Percentiles rank a stretch among this genome's conserved stretches.
phyloP scores from a whole-genome alignment of 2,329 filamentous ascomycete genomes.

The Botrytis fabae region DNA sequence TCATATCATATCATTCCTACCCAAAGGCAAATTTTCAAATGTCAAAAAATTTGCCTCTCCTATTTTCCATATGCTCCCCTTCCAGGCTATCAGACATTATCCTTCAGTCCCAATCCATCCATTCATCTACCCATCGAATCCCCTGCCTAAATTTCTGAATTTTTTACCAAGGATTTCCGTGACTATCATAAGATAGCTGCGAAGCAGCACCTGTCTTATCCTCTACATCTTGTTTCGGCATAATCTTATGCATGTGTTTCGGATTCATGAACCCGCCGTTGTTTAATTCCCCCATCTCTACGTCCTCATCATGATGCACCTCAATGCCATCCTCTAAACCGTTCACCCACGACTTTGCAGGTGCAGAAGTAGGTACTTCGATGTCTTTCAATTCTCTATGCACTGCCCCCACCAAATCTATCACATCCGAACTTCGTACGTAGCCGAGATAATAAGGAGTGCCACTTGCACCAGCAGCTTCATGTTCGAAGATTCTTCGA shows the following conservation, averaged over 20 bases:
- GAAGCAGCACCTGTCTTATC: slow-evolving; percentile 5
- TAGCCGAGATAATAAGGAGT: slow-evolving; percentile 86
- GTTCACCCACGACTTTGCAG: slow-evolving; percentile 16
- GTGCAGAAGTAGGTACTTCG: slow-evolving; percentile 20
- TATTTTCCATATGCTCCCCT: not conserved
- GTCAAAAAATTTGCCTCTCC: not conserved
- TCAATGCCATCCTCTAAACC: slow-evolving; percentile 22
- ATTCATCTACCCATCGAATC: not conserved
- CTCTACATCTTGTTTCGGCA: slow-evolving; percentile 29
- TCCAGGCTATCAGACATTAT: not conserved
- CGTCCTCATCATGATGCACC: slow-evolving; percentile 23
- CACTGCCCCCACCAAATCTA: slow-evolving; percentile 59
- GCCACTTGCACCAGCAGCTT: slow-evolving; percentile 60
- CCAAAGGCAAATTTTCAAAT: not conserved
- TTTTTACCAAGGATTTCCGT: slow-evolving; percentile 22
- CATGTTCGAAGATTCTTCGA: slow-evolving; percentile 66
- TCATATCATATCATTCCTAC: not conserved
- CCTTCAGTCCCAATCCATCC: not conserved
- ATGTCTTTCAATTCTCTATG: slow-evolving; percentile 44
- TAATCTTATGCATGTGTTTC: slow-evolving; percentile 25
- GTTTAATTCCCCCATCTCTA: slow-evolving; percentile 16
- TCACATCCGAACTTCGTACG: slow-evolving; percentile 66
- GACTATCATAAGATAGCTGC: slow-evolving; percentile 22
- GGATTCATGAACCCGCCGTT: slow-evolving; percentile 34
- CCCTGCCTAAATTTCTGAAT: not conserved